Conservation (phyloP, 208 protist genomes). For the Acanthamoeba quina region DNA sequence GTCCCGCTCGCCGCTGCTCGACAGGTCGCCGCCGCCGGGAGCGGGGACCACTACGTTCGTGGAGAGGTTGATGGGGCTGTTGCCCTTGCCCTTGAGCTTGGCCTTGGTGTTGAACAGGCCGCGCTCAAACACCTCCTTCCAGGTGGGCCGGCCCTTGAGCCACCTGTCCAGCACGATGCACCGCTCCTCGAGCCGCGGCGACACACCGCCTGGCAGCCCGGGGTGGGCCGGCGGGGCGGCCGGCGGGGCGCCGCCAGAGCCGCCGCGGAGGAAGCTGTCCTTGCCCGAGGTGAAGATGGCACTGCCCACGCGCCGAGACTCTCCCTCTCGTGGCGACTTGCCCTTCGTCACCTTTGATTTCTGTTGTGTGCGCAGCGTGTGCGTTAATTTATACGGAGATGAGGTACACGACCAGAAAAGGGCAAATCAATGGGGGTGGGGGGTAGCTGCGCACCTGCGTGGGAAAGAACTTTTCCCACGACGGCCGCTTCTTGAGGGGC, state of each 20-base stretch:
- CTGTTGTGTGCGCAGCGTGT: background rate
- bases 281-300: background rate
- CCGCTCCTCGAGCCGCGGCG: constrained; percentile 40
- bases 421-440: too few species aligned
- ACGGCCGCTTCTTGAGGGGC: constrained; percentile 46
- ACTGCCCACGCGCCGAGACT: background rate
- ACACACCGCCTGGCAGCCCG: background rate
- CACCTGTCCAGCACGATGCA: constrained; percentile 48
- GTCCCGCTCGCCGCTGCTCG: constrained; percentile 25
- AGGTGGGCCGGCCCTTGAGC: constrained; percentile 52
- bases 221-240: background rate
- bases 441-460: background rate
- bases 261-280: background rate
- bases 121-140: constrained; percentile 51
- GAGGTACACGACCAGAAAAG: too few species aligned
- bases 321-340: constrained; percentile 36
- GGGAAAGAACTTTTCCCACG: constrained; percentile 51
- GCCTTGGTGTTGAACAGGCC: constrained; percentile 62
- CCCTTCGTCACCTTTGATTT: constrained; percentile 62
- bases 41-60: background rate
- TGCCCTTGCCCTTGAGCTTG: constrained; percentile 60
- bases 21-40: background rate
- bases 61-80: constrained; percentile 37
- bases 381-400: too few species aligned
- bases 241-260: background rate